Percentiles rank a stretch among this genome's conserved stretches.
phyloP scores from a whole-genome alignment of 73 alveolate species.

The Tetrahymena borealis region DNA sequence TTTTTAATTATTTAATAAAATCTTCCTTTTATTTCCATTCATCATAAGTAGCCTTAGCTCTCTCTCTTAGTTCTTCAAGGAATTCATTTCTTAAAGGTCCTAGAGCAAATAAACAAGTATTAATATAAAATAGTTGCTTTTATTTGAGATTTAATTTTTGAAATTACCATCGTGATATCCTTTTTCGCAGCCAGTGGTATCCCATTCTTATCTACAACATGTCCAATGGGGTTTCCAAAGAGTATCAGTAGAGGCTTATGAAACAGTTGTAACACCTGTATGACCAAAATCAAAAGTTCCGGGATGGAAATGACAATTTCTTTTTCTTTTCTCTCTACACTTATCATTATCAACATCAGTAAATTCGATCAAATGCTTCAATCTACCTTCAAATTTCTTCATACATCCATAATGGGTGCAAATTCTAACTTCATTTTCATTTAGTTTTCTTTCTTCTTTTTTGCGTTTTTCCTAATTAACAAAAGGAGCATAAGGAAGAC shows the following conservation, averaged over 20 bases:
- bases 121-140: slow-evolving; percentile 56
- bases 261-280: slow-evolving; percentile 73
- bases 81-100: slow-evolving; percentile 24
- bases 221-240: slow-evolving; percentile 96
- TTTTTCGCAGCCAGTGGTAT: slow-evolving; percentile 77
- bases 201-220: slow-evolving; percentile 96
- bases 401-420: slow-evolving; percentile 93
- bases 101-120: slow-evolving; percentile 90
- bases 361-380: slow-evolving; percentile 41
- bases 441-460: slow-evolving; percentile 45
- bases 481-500: slow-evolving; percentile 54
- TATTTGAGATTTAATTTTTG: slow-evolving; percentile 50
- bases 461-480: slow-evolving; percentile 47
- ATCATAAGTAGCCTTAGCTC: slow-evolving; percentile 6
- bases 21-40: slow-evolving; percentile 46
- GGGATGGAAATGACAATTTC: slow-evolving; percentile 92
- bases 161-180: slow-evolving; percentile 85
- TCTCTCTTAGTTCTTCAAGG: slow-evolving; percentile 20
- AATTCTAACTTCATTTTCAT: slow-evolving; percentile 70
- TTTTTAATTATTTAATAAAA: slow-evolving; percentile 50
- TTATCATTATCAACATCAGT: background rate
- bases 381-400: slow-evolving; percentile 66
- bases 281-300: slow-evolving; percentile 98
- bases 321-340: slow-evolving; percentile 41
- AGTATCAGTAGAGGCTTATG: slow-evolving; percentile 80